Percentiles rank a stretch among this genome's conserved stretches.
Evolutionary conservation across 306 rosid genomes (phyloP).

Genomic region (cucumber (Cucumis sativus)): DNA sequence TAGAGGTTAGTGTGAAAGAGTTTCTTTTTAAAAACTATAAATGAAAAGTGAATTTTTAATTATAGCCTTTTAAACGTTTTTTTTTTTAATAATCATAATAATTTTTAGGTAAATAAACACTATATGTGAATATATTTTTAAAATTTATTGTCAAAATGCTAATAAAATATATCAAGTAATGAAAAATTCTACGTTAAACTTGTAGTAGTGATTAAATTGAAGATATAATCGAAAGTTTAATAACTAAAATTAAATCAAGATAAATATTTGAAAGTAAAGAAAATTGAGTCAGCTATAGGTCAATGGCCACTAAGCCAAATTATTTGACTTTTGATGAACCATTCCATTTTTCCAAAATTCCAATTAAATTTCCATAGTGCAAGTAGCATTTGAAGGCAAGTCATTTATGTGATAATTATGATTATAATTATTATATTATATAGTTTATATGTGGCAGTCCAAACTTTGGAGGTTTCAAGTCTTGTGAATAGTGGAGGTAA

Average conservation of each 20-base stretch:
- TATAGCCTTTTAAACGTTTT: too few species aligned
- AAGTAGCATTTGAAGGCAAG: neutral
- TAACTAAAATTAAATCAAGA: too few species aligned
- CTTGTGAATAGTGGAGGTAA: neutral
- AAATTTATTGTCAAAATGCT: too few species aligned
- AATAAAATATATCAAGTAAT: too few species aligned
- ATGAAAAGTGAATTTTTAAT: too few species aligned
- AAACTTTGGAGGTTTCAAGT: neutral
- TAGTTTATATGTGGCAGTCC: constrained; percentile 2
- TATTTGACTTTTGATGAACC: neutral
- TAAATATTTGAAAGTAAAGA: neutral
- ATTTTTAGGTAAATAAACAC: too few species aligned
- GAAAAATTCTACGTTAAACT: too few species aligned
- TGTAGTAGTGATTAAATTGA: too few species aligned
- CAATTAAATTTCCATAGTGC: neutral
- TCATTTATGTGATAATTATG: neutral
- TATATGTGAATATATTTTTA: too few species aligned
- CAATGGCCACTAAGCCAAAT: neutral
- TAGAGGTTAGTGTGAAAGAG: neutral
- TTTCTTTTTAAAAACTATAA: too few species aligned
- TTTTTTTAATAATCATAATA: too few species aligned
- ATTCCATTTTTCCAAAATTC: neutral
- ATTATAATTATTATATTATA: neutral
- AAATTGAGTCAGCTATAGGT: neutral
- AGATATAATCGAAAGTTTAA: too few species aligned